Evolutionary conservation across 331 rosid genomes (phyloP).

Genomic region (Malus hybrid): DNA sequence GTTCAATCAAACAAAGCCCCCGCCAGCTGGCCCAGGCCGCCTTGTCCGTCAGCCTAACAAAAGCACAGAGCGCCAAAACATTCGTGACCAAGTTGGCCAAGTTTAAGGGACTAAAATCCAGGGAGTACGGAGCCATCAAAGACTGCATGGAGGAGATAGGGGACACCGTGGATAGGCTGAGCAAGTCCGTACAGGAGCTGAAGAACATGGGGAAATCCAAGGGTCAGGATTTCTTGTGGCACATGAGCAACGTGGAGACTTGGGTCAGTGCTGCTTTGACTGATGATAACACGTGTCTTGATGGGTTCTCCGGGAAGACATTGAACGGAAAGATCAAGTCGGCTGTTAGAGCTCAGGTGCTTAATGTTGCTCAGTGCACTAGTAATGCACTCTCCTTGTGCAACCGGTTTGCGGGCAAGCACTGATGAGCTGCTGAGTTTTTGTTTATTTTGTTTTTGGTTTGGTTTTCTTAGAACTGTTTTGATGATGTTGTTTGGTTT

Average conservation of each 20-base stretch:
- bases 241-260: slow-evolving; percentile 80
- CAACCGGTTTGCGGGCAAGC: slow-evolving; percentile 44
- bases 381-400: slow-evolving; percentile 76
- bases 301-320: slow-evolving; percentile 64
- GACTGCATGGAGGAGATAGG: slow-evolving; percentile 60
- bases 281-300: slow-evolving; percentile 68
- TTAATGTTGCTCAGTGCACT: slow-evolving; percentile 54
- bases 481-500: neutral
- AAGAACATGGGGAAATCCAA: slow-evolving; percentile 24
- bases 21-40: slow-evolving; percentile 63
- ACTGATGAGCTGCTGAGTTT: slow-evolving; percentile 4
- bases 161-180: slow-evolving; percentile 58
- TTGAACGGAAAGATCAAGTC: slow-evolving; percentile 45
- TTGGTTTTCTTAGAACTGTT: neutral
- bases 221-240: slow-evolving; percentile 55
- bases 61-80: slow-evolving; percentile 23
- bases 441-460: too few species aligned
- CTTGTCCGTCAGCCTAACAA: slow-evolving; percentile 38
- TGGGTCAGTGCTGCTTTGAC: slow-evolving; percentile 87
- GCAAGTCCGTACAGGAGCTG: slow-evolving; percentile 49
- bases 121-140: slow-evolving; percentile 43
- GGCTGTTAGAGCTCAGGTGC: slow-evolving; percentile 33
- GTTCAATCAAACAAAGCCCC: slow-evolving; percentile 47
- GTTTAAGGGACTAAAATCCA: slow-evolving; percentile 31
- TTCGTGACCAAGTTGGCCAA: slow-evolving; percentile 35